Base-by-base conservation (phyloP, 495 filamentous ascomycete species). In the Aspergillus olivimuriae region DNA sequence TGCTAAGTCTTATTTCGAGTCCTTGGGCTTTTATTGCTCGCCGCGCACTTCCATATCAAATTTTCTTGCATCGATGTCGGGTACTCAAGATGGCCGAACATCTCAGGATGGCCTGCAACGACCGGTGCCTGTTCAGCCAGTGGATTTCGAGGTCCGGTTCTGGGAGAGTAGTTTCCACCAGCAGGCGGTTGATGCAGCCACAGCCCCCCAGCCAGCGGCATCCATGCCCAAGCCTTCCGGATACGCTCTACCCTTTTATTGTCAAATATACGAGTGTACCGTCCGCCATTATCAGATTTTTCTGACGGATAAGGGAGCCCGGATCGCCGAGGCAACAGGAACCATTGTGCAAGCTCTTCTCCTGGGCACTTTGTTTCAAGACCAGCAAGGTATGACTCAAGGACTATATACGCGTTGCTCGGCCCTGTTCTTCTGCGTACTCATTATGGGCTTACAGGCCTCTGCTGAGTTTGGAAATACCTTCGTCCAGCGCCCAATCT, bases 1-100 rank as follows among this genome's bases (percentile, higher is more conserved):
- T 34, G 80, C 80, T 4, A 68, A 70, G 34, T 61, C 66, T 23
- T 83, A 80, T 54, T 83, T 84, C n/a, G 58, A 61, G 19, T 53
- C 65, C 4, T 67, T 80, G 55, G 79, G 80, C 0, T 84, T 71
- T 61, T 30, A 65, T 55, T 60, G 78, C 65, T 73, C 73, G 50
- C 62, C 72, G 52, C 51, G 75, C 56, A n/a, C n/a, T n/a, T n/a
- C n/a, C n/a, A n/a, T n/a, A n/a, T n/a, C n/a, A n/a, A n/a, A n/a
- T n/a, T n/a, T n/a, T n/a, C n/a, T n/a, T n/a, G n/a, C n/a, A n/a
- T n/a, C n/a, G n/a, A n/a, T n/a, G n/a, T n/a, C n/a, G n/a, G n/a
- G n/a, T n/a, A n/a, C n/a, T n/a, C n/a, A n/a, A n/a, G n/a, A n/a
- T n/a, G n/a, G n/a, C n/a, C n/a, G n/a, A n/a, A n/a, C n/a, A n/a